phyloP scores from a whole-genome alignment of 2,329 filamentous ascomycete species.

The Phyllosticta citriasiana region DNA sequence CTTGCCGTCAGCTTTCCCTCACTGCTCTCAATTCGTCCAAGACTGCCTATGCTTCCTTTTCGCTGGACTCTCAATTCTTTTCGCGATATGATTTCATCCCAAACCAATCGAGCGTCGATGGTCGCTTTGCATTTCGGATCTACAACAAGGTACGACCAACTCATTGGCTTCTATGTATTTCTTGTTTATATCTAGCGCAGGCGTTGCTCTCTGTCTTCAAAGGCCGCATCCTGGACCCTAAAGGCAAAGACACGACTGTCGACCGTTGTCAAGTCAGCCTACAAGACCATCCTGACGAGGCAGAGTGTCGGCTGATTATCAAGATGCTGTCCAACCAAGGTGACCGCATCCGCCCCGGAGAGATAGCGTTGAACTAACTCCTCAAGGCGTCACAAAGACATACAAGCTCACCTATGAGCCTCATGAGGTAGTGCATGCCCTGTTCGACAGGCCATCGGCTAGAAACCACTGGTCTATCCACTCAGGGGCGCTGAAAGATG shows the following conservation, averaged over 20 bases:
- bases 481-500: conserved; percentile 59
- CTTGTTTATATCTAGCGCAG: conserved; percentile 3
- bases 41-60: conserved; percentile 66
- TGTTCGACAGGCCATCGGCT: conserved; percentile 58
- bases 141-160: conserved; percentile 51
- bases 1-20: conserved; percentile 50
- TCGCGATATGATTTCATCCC: conserved; percentile 57
- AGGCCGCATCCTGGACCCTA: conserved; percentile 51
- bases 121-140: conserved; percentile 62
- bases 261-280: conserved; percentile 66
- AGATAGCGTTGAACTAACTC: neutral
- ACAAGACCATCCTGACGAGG: conserved; percentile 57
- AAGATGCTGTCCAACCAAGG: conserved; percentile 67
- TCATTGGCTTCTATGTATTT: neutral
- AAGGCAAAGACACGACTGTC: conserved; percentile 59
- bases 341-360: conserved; percentile 18
- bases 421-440: conserved; percentile 63
- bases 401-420: conserved; percentile 69
- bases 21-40: conserved; percentile 72
- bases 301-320: conserved; percentile 62
- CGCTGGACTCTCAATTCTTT: conserved; percentile 61
- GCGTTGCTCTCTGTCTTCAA: conserved; percentile 64
- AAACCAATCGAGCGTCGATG: conserved; percentile 23
- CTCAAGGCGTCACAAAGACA: conserved; percentile 58
- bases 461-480: conserved; percentile 64